Evolutionary conservation across 768 basidiomycete genomes (phyloP).

Genomic region (Lentinus tigrinus): DNA sequence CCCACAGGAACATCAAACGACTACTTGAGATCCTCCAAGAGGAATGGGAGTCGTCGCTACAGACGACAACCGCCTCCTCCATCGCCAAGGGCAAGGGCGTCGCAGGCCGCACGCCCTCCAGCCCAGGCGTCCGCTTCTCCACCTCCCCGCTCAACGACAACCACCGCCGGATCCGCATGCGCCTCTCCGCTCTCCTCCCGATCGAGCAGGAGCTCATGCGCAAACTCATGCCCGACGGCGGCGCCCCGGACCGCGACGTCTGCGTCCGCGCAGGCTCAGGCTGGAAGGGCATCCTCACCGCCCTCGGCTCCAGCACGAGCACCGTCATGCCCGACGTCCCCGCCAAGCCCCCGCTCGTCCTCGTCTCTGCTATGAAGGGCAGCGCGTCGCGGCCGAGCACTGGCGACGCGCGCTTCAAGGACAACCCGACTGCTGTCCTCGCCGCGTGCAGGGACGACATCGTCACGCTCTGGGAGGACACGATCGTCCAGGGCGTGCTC

Average conservation of each 20-base stretch:
- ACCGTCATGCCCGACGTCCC: not conserved
- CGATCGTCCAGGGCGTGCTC: conserved; percentile 50
- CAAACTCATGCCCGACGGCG: conserved; percentile 46
- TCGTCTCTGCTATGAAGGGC: conserved; percentile 16
- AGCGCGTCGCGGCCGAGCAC: conserved; percentile 10
- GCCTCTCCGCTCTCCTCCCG: conserved; percentile 51
- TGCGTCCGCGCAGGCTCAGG: conserved; percentile 54
- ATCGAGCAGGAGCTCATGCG: conserved; percentile 53
- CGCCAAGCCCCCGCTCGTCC: conserved; percentile 6
- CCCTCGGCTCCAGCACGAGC: conserved; percentile 13
- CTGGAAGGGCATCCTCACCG: conserved; percentile 52
- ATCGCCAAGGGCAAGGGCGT: conserved; percentile 29
- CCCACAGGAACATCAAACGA: conserved; percentile 51
- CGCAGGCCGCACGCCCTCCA: conserved; percentile 17
- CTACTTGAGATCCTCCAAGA: conserved; percentile 54
- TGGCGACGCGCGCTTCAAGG: conserved; percentile 22
- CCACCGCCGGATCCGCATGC: conserved; percentile 38
- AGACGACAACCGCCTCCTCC: conserved; percentile 22
- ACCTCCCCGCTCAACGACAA: conserved; percentile 32
- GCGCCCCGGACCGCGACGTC: conserved; percentile 18
- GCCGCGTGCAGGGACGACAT: conserved; percentile 60
- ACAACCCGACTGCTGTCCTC: conserved; percentile 52
- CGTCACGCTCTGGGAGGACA: conserved; percentile 59
- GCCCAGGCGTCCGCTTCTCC: conserved; percentile 31
- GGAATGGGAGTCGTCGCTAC: conserved; percentile 38